Evolutionary conservation across 2,329 filamentous ascomycete species (phyloP), one percentile per base, ranked within the genome.

Genomic region (Paraconiothyrium brasiliense): DNA sequence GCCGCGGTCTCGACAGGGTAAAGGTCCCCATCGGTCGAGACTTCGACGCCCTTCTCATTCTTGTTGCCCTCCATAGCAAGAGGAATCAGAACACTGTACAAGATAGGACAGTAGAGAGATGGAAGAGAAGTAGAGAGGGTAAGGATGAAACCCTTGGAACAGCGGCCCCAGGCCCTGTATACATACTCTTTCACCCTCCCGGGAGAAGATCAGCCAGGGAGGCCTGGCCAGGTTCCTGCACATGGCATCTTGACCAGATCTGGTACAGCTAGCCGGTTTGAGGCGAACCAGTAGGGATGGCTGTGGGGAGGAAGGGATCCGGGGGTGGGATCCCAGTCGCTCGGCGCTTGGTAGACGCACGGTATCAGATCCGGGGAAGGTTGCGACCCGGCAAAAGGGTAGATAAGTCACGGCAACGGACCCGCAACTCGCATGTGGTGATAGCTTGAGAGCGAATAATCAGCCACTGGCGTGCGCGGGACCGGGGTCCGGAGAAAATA

Each of bases 51-150:
- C 59, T 67, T 67, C 57, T 67, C 65, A 20, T 48, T 44, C 59
- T 67, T 66, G 32, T 58, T 58, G 43, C 63, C 65, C 48, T 60
- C 59, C 63, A 66, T 69, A 32, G 32, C 62, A 54, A 44, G 41
- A 30, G 27, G 41, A 58, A 14, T 47, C 41, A 51, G 30, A 24
- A 22, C 43, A 46, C 20, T 11, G 51, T 27, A 58, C 10, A 24
- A 47, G 7, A 20, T 41, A n/a, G 44, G 44, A 48, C 61, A 49
- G 46, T 34, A 32, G 5, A 24, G 32, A 22, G 37, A 59, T 41
- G 16, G n/a, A 20, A 54, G 13, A 52, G 34, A 14, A 35, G 54
- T 57, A 14, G 20, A n/a, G 24, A 46, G 30, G n/a, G 46, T 47
- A 43, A 27, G 27, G 41, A 46, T 58, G 35, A 43, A 56, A 1